phyloP scores from a whole-genome alignment of 192 early-diverging fungal genomes.

The Coemansia asiatica region DNA sequence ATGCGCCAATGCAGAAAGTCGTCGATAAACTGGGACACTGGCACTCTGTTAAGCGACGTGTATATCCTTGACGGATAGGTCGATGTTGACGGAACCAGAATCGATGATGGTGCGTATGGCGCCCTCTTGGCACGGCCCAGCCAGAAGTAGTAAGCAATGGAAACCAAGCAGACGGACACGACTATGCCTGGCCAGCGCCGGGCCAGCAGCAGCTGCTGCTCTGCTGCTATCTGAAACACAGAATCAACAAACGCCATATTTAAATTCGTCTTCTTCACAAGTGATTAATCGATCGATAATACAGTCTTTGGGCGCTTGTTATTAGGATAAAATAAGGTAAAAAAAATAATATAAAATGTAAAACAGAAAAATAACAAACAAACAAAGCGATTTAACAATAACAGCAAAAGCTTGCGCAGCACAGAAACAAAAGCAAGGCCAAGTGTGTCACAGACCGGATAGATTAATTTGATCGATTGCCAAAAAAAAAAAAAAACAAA shows the following conservation, averaged over 20 bases:
- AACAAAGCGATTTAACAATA: too few relatives aligned
- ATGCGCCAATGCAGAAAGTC: constrained; percentile 49
- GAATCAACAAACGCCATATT: not conserved
- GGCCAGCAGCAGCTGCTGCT: not conserved
- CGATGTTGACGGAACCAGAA: constrained; percentile 54
- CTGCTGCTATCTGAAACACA: not conserved
- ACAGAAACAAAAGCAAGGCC: too few relatives aligned
- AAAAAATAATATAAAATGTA: too few relatives aligned
- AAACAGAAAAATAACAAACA: not conserved
- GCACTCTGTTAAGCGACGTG: constrained; percentile 40
- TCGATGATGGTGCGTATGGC: constrained; percentile 27
- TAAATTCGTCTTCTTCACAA: too few relatives aligned
- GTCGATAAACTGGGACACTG: constrained; percentile 39
- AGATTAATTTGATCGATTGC: not conserved
- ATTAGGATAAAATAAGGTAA: too few relatives aligned
- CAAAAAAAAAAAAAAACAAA: not conserved
- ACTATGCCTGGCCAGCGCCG: constrained; percentile 26
- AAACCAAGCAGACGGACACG: constrained; percentile 19
- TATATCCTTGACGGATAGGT: constrained; percentile 48
- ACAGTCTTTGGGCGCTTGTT: too few relatives aligned
- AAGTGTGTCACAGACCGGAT: too few relatives aligned
- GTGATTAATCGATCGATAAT: too few relatives aligned
- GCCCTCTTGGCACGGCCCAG: constrained; percentile 23
- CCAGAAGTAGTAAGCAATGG: constrained; percentile 34
- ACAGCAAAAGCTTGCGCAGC: too few relatives aligned